Conservation (phyloP, 2,329 filamentous ascomycete species). For the Arthrobotrys iridis region DNA sequence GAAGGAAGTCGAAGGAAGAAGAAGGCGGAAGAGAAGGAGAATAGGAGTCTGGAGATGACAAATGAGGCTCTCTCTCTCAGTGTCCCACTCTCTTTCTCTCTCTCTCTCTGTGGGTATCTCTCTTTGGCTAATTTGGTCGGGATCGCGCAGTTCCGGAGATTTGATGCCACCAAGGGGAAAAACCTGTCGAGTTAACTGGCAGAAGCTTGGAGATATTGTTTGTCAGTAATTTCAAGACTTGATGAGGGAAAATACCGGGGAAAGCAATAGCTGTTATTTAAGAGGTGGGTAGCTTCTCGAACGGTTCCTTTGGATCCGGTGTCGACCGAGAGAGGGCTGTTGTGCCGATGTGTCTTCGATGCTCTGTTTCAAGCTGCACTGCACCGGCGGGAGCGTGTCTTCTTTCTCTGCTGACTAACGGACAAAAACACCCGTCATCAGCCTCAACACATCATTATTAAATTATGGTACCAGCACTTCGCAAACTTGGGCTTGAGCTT, state of each 20-base stretch:
- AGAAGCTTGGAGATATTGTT: conserved; percentile 29
- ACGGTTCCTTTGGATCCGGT: conserved; percentile 42
- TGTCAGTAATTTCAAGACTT: conserved; percentile 28
- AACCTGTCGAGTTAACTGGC: conserved; percentile 8
- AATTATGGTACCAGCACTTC: too few relatives aligned
- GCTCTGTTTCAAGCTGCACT: conserved; percentile 9
- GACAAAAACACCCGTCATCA: not conserved
- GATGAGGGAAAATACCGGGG: conserved; percentile 36
- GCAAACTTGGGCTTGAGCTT: too few relatives aligned
- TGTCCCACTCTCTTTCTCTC: not conserved
- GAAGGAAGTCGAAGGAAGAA: not conserved
- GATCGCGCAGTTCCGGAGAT: conserved; percentile 53
- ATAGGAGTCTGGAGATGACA: conserved; percentile 35
- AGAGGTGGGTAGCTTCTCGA: conserved; percentile 32
- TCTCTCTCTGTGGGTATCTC: not conserved
- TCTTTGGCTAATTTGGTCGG: conserved; percentile 53
- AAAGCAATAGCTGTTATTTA: conserved; percentile 43
- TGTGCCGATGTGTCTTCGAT: conserved; percentile 51
- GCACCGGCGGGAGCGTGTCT: not conserved
- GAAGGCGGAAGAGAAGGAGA: conserved; percentile 11
- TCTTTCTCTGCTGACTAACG: conserved; percentile 7
- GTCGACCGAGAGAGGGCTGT: conserved; percentile 43
- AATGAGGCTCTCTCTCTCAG: conserved; percentile 35
- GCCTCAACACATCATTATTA: conserved; percentile 4
- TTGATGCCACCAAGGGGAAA: conserved; percentile 42